A percentile compares a stretch with the other conserved stretches of the same genome.
phyloP scores from a whole-genome alignment of 371 early-diverging fungal species.

The Ecytonucleospora hepatopenaei region DNA sequence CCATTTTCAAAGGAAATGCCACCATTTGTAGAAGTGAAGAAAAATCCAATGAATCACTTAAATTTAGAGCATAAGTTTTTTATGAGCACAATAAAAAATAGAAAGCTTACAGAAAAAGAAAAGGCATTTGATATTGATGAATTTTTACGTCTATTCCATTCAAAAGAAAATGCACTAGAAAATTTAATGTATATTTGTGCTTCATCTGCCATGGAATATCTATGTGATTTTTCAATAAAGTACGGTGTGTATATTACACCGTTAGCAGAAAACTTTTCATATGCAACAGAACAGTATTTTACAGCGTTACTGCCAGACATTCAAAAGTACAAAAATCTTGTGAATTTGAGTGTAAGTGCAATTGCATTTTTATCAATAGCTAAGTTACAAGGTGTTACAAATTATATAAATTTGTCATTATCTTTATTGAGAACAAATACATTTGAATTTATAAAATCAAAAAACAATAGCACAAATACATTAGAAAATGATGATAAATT shows the following conservation, averaged over 20 bases:
- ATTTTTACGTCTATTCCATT: too few species aligned
- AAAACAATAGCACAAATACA: too few species aligned
- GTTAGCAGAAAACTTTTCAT: background rate
- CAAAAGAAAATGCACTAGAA: too few species aligned
- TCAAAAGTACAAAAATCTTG: background rate
- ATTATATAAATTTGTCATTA: background rate
- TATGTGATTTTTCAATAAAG: slow-evolving; percentile 2
- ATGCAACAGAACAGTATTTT: background rate
- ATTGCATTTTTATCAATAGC: background rate
- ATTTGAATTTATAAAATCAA: too few species aligned
- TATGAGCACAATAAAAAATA: background rate
- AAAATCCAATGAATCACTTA: background rate
- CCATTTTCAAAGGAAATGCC: background rate
- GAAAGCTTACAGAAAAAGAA: background rate
- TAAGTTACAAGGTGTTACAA: background rate
- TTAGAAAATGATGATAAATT: background rate
- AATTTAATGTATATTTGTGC: background rate
- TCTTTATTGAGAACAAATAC: too few species aligned
- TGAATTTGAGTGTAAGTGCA: background rate
- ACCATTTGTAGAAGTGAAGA: background rate
- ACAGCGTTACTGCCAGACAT: background rate
- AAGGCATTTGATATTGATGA: too few species aligned
- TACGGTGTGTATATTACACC: background rate
- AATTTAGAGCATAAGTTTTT: background rate
- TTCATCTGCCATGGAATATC: background rate